Base-by-base conservation (phyloP, 176 grass and related monocot species). In the Oryza australiensis region DNA sequence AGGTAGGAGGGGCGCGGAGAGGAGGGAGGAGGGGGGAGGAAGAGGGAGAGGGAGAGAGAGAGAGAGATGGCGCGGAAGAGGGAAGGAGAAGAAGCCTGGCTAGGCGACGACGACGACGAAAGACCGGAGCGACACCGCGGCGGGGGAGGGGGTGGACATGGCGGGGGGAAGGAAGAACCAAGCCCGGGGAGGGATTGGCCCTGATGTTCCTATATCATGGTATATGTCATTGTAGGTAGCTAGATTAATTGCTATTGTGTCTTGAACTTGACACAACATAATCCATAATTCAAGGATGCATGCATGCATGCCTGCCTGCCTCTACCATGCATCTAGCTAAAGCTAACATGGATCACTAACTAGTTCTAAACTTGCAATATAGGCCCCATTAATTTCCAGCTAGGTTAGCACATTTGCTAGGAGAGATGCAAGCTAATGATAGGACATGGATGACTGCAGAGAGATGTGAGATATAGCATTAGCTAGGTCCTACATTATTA, bases 401-500 rank as follows among this genome's bases (percentile, higher is more conserved):
- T 72, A 49, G 3, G 40, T 76, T 87, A 68, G 6, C 26, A 6
- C 35, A 76, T 24, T 64, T 69, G 37, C 68, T 68, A 49, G 41
- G 33, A 43, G 37, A 11, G 43, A 30, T 41, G 14, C 38, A 40
- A 40, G 38, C 26, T 3, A 43, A 55, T 22, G 49, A 22, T 7
- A 35, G 8, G 70, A 43, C 77, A 45, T 23, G 16, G 67, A 64
- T 26, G 40, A 66, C 59, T 83, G 74, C 74, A 83, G 42, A 46
- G 77, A 66, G 60, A 86, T 66, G 76, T 64, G 68, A 79, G 75
- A 65, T 60, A 73, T 73, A 45, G 42, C 34, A 78, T 49, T 46
- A 64, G 32, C 65, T 18, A 68, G 51, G 83, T 64, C 66, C 75
- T 73, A 73, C 75, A 73, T 80, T 81, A 86, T 72, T 41, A 82